Conservation (phyloP, 78 protist species). For the Guillardia theta region DNA sequence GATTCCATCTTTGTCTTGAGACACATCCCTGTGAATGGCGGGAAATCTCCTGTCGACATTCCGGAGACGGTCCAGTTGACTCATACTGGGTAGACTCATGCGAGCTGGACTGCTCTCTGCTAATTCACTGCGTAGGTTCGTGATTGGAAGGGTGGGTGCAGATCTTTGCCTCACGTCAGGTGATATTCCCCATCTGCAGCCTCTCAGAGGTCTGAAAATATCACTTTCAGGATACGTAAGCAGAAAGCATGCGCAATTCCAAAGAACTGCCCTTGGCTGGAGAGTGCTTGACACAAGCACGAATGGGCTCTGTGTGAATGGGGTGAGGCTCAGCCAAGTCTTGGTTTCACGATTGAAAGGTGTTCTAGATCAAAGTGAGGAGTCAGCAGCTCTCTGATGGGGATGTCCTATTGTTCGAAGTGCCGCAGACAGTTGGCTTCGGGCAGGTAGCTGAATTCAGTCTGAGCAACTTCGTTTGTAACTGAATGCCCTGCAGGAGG, state of each 20-base stretch:
- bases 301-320: constrained; percentile 2
- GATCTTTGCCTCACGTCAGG: not conserved
- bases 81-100: not conserved
- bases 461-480: not conserved
- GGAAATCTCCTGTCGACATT: not conserved
- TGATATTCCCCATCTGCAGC: not conserved
- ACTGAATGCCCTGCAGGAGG: not conserved
- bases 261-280: not conserved
- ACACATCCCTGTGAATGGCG: not conserved
- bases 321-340: too few species aligned
- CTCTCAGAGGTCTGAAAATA: not conserved
- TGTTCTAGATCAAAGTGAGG: not conserved
- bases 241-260: not conserved
- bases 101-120: not conserved
- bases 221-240: not conserved
- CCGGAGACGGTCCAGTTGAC: not conserved
- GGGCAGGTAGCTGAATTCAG: not conserved
- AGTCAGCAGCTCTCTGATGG: constrained; percentile 2
- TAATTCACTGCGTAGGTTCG: not conserved
- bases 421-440: constrained; percentile 12
- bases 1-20: not conserved
- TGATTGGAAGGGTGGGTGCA: not conserved
- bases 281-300: not conserved
- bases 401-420: not conserved
- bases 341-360: not conserved